Evolutionary conservation across 2,329 filamentous ascomycete species (phyloP).

Genomic region (Verticillium albo-atrum): DNA sequence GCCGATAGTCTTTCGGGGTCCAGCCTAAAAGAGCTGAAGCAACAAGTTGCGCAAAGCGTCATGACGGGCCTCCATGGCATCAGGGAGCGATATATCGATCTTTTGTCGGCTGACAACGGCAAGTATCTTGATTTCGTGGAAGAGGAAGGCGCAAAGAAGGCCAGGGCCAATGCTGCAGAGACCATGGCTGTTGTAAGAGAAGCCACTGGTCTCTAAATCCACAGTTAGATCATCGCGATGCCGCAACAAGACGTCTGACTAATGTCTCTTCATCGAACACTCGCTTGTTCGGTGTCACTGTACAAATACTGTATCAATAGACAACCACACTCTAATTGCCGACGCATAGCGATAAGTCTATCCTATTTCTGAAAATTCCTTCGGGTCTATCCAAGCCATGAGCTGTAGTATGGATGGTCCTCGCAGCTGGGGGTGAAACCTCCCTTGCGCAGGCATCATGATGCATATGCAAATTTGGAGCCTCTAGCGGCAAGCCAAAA

Average conservation of each 20-base stretch:
- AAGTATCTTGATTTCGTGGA: constrained; percentile 54
- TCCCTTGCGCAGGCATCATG: constrained; percentile 24
- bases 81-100: constrained; percentile 48
- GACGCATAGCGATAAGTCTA: background rate
- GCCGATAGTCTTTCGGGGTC: constrained; percentile 32
- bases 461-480: constrained; percentile 56
- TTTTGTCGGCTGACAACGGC: constrained; percentile 43
- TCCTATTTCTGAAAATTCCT: too few species aligned
- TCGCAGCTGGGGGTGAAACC: background rate
- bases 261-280: too few species aligned
- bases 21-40: constrained; percentile 35
- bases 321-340: background rate
- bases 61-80: constrained; percentile 48
- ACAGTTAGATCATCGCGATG: background rate
- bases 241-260: background rate
- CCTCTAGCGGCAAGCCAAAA: constrained; percentile 69
- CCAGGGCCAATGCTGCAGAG: constrained; percentile 54
- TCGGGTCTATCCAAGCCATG: too few species aligned
- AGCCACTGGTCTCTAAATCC: constrained; percentile 42
- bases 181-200: constrained; percentile 51
- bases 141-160: constrained; percentile 53
- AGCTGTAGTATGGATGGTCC: too few species aligned
- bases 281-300: background rate
- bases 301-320: background rate
- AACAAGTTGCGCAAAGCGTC: constrained; percentile 55